Conservation (phyloP, 2,329 filamentous ascomycete species). For the Penicillium sp. region DNA sequence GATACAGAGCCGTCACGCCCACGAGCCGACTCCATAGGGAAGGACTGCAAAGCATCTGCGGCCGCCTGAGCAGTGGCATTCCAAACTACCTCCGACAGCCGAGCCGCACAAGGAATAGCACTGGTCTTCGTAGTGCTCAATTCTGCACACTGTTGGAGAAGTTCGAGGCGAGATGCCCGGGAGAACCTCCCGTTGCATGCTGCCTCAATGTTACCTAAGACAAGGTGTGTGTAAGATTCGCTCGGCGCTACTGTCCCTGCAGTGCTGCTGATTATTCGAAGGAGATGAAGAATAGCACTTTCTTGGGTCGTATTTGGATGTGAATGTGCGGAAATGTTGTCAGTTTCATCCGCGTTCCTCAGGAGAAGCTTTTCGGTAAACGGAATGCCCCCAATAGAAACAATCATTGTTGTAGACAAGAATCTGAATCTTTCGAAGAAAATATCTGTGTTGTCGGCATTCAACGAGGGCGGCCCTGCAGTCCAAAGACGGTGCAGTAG, state of each 20-base stretch:
- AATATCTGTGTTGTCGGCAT: constrained; percentile 30
- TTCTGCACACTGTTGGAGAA: constrained; percentile 38
- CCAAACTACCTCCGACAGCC: constrained; percentile 34
- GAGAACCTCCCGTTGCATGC: constrained; percentile 35
- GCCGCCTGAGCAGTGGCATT: constrained; percentile 33
- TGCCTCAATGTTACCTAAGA: constrained; percentile 32
- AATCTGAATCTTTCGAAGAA: constrained; percentile 53
- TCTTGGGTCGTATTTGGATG: constrained; percentile 28
- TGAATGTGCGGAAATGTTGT: constrained; percentile 36
- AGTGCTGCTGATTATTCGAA: constrained; percentile 33
- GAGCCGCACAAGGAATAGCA: constrained; percentile 5
- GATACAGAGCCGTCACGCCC: constrained; percentile 53
- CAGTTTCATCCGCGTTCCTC: constrained; percentile 54
- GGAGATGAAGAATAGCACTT: constrained; percentile 40
- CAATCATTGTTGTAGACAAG: constrained; percentile 51
- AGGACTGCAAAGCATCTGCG: constrained; percentile 40
- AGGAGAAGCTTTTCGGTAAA: constrained; percentile 51
- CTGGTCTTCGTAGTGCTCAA: constrained; percentile 20
- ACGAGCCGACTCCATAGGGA: constrained; percentile 39
- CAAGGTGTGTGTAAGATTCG: constrained; percentile 27
- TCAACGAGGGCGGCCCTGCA: constrained; percentile 45
- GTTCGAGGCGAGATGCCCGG: constrained; percentile 37
- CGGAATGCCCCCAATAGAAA: constrained; percentile 48
- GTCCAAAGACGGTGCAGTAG: constrained; percentile 70
- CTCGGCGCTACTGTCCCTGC: constrained; percentile 18